Conservation (phyloP, 495 filamentous ascomycete genomes). For the Trichoderma parareesei region DNA sequence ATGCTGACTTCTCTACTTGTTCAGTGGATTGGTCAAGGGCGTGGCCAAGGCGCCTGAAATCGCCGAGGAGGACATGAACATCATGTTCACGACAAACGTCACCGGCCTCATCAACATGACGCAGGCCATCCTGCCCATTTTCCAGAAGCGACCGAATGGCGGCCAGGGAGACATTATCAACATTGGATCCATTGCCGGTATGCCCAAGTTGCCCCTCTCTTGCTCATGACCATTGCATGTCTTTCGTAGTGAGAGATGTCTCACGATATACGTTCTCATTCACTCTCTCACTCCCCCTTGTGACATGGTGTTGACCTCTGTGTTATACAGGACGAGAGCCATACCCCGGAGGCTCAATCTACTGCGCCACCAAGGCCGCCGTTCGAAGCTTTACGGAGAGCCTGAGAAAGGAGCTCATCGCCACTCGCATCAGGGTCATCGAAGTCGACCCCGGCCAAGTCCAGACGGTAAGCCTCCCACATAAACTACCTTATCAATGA, state of each 20-base stretch:
- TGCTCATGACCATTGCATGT: neutral
- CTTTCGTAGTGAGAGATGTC: no score
- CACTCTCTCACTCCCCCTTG: neutral
- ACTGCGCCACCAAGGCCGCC: slow-evolving; percentile 95
- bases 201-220: neutral
- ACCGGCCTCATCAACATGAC: slow-evolving; percentile 96
- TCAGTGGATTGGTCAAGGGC: slow-evolving; percentile 77
- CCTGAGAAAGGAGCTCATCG: slow-evolving; percentile 80
- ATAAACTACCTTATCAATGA: neutral
- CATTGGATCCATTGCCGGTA: slow-evolving; percentile 82
- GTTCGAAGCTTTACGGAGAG: slow-evolving; percentile 84
- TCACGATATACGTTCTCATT: neutral
- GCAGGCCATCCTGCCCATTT: slow-evolving; percentile 79
- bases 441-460: slow-evolving; percentile 96
- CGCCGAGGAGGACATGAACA: slow-evolving; percentile 67
- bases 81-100: slow-evolving; percentile 91
- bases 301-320: neutral
- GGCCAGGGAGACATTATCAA: slow-evolving; percentile 93
- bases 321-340: slow-evolving; percentile 55
- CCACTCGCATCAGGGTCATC: slow-evolving; percentile 78
- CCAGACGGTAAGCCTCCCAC: slow-evolving; percentile 58
- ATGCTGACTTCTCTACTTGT: neutral
- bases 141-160: slow-evolving; percentile 69
- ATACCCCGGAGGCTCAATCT: slow-evolving; percentile 86
- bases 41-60: slow-evolving; percentile 83